Conservation (phyloP, 2,329 filamentous ascomycete species). For the Sphaerostilbella broomeana region DNA sequence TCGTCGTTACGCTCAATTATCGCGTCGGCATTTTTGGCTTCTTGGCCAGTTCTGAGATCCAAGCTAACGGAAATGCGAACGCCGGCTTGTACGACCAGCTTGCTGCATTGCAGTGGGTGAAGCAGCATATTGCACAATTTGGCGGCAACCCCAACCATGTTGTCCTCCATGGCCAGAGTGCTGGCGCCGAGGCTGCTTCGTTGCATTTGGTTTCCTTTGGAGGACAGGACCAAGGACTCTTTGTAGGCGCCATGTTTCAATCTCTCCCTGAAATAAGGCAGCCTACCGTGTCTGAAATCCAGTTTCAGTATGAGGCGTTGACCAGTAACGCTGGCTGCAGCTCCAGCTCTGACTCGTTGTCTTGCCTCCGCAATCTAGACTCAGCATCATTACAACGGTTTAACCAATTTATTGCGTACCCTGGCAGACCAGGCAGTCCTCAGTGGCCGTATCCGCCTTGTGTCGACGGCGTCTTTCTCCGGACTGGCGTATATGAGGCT, state of each 20-base stretch:
- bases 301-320: constrained; percentile 9
- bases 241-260: constrained; percentile 44
- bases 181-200: constrained; percentile 58
- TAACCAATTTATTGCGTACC: constrained; percentile 34
- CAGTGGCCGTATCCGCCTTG: constrained; percentile 49
- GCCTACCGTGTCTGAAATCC: constrained; percentile 25
- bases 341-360: constrained; percentile 30
- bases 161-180: constrained; percentile 60
- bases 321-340: constrained; percentile 8
- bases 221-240: constrained; percentile 41
- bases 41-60: constrained; percentile 17
- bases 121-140: constrained; percentile 15
- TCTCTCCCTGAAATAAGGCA: constrained; percentile 46
- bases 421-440: constrained; percentile 27
- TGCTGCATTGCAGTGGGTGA: constrained; percentile 15
- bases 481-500: constrained; percentile 42
- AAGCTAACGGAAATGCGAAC: constrained; percentile 12
- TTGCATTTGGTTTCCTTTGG: constrained; percentile 54
- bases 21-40: constrained; percentile 38
- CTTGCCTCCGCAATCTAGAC: constrained; percentile 40
- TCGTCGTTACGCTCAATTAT: constrained; percentile 43
- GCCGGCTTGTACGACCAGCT: constrained; percentile 38
- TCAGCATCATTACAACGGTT: constrained; percentile 34
- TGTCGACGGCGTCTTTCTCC: constrained; percentile 46
- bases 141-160: constrained; percentile 44